Evolutionary conservation across 2,329 filamentous ascomycete species (phyloP), one percentile per base, ranked within the genome.

Genomic region (Trichoderma semiorbis): DNA sequence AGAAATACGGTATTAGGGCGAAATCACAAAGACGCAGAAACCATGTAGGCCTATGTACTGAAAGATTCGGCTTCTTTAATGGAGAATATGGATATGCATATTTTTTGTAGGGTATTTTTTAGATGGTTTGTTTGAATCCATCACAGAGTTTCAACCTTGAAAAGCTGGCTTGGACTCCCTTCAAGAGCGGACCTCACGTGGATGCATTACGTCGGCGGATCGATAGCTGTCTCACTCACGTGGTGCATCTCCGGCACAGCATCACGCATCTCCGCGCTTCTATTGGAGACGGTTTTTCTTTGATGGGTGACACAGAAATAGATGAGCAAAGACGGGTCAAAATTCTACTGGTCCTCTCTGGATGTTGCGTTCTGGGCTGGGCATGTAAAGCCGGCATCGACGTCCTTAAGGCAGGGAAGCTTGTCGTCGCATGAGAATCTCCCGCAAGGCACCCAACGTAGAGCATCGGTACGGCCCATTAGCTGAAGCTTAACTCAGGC

Each of bases 161-260:
- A 60, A 12, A n/a, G 30, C 8, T 60, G n/a, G 55, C 12, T n/a
- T 60, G n/a, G 57, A n/a, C 18, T 30, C 18, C 47, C 43, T 50
- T 58, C 28, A 32, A 57, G 26, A 43, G 53, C 55, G 34, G 64
- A 58, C 67, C 67, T 69, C 67, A 69, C 67, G 67, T 69, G 67
- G 66, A 62, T 69, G 57, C 57, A 69, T 69, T 69, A 69, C 55
- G 67, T 69, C 67, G 67, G 57, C 55, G 55, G 57, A 61, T 50
- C n/a, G 21, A 39, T 32, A 60, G 36, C 55, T 60, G 65, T 60
- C 55, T 69, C 66, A 69, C 66, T 69, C 66, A 69, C 66, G 66
- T 69, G 66, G 67, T 69, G 67, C 53, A 53, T 34, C 57, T 69
- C n/a, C 57, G 26, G 43, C 26, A 50, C 55, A 62, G 57, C 55